Base-by-base conservation (phyloP, 1,284 basidiomycete genomes). In the Porogramme epimiltina region DNA sequence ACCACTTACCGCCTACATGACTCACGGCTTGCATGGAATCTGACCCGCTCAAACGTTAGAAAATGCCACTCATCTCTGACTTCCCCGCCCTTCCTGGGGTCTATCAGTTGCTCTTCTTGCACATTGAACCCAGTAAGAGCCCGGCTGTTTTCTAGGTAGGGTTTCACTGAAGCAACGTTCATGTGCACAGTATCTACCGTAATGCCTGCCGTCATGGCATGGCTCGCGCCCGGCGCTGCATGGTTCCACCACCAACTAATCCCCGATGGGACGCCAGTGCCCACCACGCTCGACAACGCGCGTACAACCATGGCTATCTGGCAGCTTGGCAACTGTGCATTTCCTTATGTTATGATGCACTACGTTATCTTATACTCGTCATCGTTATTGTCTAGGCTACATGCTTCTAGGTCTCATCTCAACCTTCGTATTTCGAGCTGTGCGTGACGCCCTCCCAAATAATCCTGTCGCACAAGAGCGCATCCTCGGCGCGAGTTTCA, bases 191-290 rank as follows among this genome's bases (percentile, higher is more conserved):
- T 78, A 20, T 82, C 82, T 6, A 87, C 84, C 0, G 71, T 85
- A 23, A 62, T 76, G 4, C 82, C 87, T 28, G 79, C 78, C 11
- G 50, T 89, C 42, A 71, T 85, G 60, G 78, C 79, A 16, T 86
- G 82, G 78, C 60, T 79, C 45, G 80, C 72, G 56, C 85, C 85
- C 6, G 87, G 87, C 19, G 74, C 85, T 18, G 69, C 72, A 23
- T 89, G 88, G 87, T 90, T 89, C 61, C 81, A 85, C 64, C 75
- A 84, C 61, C 76, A 87, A 60, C 79, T 90, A 52, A 77, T 89
- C 46, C 87, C 87, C 2, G 73, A 72, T 11, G 51, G 62, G 5
- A 55, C 61, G 6, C 66, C 75, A 11, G 55, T 65, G 4, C 67
- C 74, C 11, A 23, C 58, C 4, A 58, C 52, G 13, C 53, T 69